phyloP scores from a whole-genome alignment of 2,329 filamentous ascomycete genomes.

The Colletotrichum lentis region DNA sequence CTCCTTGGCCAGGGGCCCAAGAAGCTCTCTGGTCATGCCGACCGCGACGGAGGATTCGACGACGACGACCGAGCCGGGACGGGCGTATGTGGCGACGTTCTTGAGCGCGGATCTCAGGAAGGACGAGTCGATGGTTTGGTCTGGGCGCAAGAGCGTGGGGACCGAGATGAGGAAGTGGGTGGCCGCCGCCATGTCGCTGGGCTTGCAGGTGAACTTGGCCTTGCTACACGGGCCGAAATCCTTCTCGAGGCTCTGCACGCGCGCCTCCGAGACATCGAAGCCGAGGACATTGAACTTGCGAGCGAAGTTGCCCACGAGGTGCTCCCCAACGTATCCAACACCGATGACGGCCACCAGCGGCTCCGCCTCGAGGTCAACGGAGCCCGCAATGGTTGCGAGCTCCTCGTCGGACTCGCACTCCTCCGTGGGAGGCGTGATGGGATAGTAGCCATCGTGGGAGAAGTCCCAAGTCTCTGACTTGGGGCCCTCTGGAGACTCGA shows the following conservation, averaged over 20 bases:
- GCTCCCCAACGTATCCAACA: constrained; percentile 61
- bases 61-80: constrained; percentile 57
- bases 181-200: constrained; percentile 51
- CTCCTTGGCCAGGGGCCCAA: constrained; percentile 54
- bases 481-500: constrained; percentile 17
- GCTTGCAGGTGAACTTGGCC: constrained; percentile 49
- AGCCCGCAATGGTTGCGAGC: constrained; percentile 31
- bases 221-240: constrained; percentile 43
- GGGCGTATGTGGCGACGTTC: constrained; percentile 52
- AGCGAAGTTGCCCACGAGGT: constrained; percentile 57
- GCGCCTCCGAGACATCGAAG: constrained; percentile 57
- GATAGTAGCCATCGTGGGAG: constrained; percentile 33
- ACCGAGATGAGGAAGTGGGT: constrained; percentile 64
- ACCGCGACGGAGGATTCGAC: constrained; percentile 64
- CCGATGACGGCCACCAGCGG: constrained; percentile 59
- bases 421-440: constrained; percentile 38
- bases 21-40: constrained; percentile 61
- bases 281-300: constrained; percentile 53
- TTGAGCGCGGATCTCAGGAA: constrained; percentile 55
- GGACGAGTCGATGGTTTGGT: constrained; percentile 58
- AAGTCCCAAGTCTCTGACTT: constrained; percentile 29
- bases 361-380: constrained; percentile 40
- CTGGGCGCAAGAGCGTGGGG: constrained; percentile 57
- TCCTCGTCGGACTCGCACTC: constrained; percentile 39
- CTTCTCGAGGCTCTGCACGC: constrained; percentile 48